Conservation (phyloP, 371 early-diverging fungal species). For the Lichtheimia hyalospora region DNA sequence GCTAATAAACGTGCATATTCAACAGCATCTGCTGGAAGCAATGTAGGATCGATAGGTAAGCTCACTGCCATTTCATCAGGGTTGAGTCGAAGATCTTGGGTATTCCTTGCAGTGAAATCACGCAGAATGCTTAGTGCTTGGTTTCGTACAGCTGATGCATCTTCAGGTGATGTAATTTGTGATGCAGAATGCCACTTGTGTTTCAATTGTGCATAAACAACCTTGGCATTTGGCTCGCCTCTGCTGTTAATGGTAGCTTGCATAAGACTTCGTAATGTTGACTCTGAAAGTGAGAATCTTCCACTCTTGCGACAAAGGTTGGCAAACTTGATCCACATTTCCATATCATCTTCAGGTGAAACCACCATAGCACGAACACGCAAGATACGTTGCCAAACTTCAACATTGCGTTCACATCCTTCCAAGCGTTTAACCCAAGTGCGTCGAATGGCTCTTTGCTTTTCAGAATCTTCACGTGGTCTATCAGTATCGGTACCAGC, state of each 20-base stretch:
- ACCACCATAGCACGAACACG: conserved; percentile 89
- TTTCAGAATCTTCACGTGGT: conserved; percentile 72
- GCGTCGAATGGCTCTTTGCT: conserved; percentile 75
- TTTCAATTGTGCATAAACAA: conserved; percentile 94
- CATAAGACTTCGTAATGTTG: conserved; percentile 74
- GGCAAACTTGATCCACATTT: conserved; percentile 95
- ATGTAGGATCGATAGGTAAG: conserved; percentile 51
- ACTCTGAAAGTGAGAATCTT: conserved; percentile 79
- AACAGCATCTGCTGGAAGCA: conserved; percentile 50
- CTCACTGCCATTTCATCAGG: conserved; percentile 60
- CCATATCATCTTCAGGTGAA: conserved; percentile 89
- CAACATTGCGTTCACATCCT: conserved; percentile 93
- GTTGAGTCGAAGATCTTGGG: conserved; percentile 58
- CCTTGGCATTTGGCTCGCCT: conserved; percentile 65
- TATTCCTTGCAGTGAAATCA: conserved; percentile 63
- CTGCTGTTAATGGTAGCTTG: conserved; percentile 34
- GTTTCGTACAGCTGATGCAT: conserved; percentile 54
- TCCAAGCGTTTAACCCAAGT: conserved; percentile 88
- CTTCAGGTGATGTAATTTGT: conserved; percentile 28
- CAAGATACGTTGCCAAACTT: conserved; percentile 94
- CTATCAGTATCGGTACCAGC: conserved; percentile 79
- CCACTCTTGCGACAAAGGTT: conserved; percentile 93
- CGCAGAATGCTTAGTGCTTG: conserved; percentile 62
- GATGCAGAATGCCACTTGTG: conserved; percentile 89
- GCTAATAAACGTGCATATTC: conserved; percentile 72